Evolutionary conservation across 2,329 filamentous ascomycete genomes (phyloP).

Genomic region (Westerdykella ornata): DNA sequence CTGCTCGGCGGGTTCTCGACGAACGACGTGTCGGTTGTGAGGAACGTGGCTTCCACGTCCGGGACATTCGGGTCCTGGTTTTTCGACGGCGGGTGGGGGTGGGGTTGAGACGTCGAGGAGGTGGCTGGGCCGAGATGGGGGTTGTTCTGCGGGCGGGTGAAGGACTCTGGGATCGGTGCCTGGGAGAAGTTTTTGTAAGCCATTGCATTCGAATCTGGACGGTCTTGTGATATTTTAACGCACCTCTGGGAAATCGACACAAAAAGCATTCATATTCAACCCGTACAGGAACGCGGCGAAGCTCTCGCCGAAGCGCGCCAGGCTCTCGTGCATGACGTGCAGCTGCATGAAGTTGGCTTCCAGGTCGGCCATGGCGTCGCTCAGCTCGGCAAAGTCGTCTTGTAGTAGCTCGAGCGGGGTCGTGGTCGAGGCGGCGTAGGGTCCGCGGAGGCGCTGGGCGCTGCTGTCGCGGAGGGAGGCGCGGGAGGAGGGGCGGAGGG

Average conservation of each 20-base stretch:
- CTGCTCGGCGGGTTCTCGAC: conserved; percentile 70
- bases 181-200: conserved; percentile 33
- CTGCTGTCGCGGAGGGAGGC: conserved; percentile 65
- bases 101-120: conserved; percentile 15
- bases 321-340: conserved; percentile 91
- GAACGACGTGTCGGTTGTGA: conserved; percentile 90
- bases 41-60: conserved; percentile 73
- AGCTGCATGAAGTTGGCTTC: conserved; percentile 98
- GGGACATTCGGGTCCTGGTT: conserved; percentile 10
- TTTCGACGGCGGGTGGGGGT: not conserved
- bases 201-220: not conserved
- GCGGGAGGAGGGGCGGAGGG: conserved; percentile 81
- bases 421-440: conserved; percentile 46
- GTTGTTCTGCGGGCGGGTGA: conserved; percentile 44
- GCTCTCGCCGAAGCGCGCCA: conserved; percentile 88
- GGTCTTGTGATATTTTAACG: conserved; percentile 2
- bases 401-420: conserved; percentile 78
- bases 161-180: conserved; percentile 80
- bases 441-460: conserved; percentile 30
- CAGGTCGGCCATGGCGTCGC: conserved; percentile 88
- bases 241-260: conserved; percentile 94
- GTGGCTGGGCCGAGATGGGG: conserved; percentile 8
- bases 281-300: conserved; percentile 95
- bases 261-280: conserved; percentile 98
- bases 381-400: conserved; percentile 85